Conservation (phyloP, 31 red algal species). For the Odonthalia washingtoniensis region DNA sequence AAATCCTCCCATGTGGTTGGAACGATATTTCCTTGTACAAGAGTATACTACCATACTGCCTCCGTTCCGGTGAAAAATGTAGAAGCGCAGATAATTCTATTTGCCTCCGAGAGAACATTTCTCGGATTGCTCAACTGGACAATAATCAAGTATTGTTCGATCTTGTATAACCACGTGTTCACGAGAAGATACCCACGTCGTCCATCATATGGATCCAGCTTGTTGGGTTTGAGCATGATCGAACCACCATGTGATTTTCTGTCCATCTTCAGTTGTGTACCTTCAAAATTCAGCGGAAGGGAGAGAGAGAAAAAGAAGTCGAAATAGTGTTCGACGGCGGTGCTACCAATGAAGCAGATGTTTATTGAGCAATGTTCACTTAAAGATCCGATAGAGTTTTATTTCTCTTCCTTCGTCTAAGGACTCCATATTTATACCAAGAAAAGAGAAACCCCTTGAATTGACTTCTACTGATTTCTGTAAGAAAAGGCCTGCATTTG, state of each 20-base stretch:
- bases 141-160: conserved; percentile 36
- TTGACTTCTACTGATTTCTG: too few relatives aligned
- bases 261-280: too few relatives aligned
- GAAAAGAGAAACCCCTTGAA: too few relatives aligned
- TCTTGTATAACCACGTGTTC: conserved; percentile 41
- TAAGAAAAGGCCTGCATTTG: too few relatives aligned
- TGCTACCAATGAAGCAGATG: not conserved
- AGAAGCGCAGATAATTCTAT: conserved; percentile 8
- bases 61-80: not conserved
- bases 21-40: not conserved
- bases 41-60: not conserved
- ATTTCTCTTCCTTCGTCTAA: too few relatives aligned
- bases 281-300: not conserved
- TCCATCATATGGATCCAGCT: not conserved
- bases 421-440: too few relatives aligned
- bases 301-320: not conserved
- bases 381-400: too few relatives aligned
- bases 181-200: not conserved
- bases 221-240: not conserved
- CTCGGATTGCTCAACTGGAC: not conserved
- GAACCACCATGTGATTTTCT: too few relatives aligned
- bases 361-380: too few relatives aligned
- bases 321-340: not conserved
- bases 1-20: not conserved
- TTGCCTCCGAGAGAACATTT: not conserved